phyloP scores from a whole-genome alignment of 2,329 filamentous ascomycete species.

The Mariannaea elegans region DNA sequence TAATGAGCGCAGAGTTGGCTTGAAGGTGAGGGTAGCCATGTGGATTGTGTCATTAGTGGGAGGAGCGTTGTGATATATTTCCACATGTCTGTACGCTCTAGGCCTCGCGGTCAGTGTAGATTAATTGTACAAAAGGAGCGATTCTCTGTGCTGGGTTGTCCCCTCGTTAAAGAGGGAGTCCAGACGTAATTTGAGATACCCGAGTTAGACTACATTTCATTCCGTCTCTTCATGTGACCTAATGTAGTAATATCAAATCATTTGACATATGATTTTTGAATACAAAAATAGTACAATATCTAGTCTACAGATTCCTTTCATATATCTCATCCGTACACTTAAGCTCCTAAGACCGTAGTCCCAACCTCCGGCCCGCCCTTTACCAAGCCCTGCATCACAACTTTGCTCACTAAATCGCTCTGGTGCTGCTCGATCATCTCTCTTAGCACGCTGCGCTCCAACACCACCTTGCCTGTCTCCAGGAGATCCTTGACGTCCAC shows the following conservation, averaged over 20 bases:
- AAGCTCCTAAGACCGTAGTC: constrained; percentile 48
- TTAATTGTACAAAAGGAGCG: constrained; percentile 17
- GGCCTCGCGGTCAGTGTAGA: constrained; percentile 25
- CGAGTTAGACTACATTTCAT: neutral
- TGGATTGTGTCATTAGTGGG: constrained; percentile 90
- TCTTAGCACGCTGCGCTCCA: constrained; percentile 84
- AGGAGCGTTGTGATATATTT: constrained; percentile 74
- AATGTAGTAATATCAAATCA: constrained; percentile 9
- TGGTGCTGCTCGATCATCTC: constrained; percentile 77
- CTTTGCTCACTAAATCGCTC: constrained; percentile 66
- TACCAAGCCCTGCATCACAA: constrained; percentile 54
- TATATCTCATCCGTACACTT: neutral
- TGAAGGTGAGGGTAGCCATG: constrained; percentile 90
- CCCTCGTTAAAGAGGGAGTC: neutral
- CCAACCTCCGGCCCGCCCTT: constrained; percentile 47
- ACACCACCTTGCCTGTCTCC: constrained; percentile 83
- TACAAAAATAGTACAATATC: constrained; percentile 43
- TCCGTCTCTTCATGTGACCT: neutral
- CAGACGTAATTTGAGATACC: constrained; percentile 23
- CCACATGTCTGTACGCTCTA: constrained; percentile 3
- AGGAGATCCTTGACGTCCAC: constrained; percentile 97
- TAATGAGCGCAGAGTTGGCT: constrained; percentile 82
- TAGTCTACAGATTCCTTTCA: constrained; percentile 33
- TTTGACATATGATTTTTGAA: constrained; percentile 26
- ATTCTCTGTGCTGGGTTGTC: neutral